Evolutionary conservation across 306 rosid genomes (phyloP), one percentile per base, ranked within the genome.

Genomic region (Senna tora): DNA sequence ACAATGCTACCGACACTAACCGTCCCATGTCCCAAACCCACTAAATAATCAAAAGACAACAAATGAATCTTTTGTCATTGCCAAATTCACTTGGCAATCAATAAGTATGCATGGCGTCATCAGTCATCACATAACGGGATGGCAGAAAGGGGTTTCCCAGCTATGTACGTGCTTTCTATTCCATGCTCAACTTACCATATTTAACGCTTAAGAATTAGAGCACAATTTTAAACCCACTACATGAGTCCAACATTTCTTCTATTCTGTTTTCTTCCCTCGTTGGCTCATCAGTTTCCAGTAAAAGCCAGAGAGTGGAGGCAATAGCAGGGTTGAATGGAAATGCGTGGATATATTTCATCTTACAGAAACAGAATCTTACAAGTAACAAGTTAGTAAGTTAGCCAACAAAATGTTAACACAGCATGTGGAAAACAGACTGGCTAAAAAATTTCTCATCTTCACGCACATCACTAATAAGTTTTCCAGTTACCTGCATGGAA

Each of bases 401-500:
- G 7, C 25, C 28, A 11, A 36, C 2, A 38, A 38, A 45, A 21
- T 4, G 50, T 8, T 59, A 46, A 50, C 28, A 11, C 20, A 12
- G 39, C 15, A 53, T 19, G 53, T 8, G 52, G 58, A 20, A 17
- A 59, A 28, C 15, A 15, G n/a, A n/a, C 30, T 38, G 64, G 54
- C 50, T 20, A 9, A 10, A 17, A 41, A 61, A 5, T 22, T n/a
- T 10, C 57, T 9, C 13, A 22, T 55, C 50, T 20, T 60, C 19
- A 54, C 39, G 25, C 13, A 54, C 64, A 69, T 32, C 13, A 38
- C 28, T 21, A 20, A 70, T 25, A 22, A 9, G 9, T 55, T 39
- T 41, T 50, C 65, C 42, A 38, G 3, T 39, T 41, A 55, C 75
- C 65, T 70, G 54, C 75, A 70, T 10, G 30, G 55, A 70, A 55